Evolutionary conservation across 2,329 filamentous ascomycete genomes (phyloP), one percentile per base, ranked within the genome.

Genomic region (Knoxdaviesia capensis): DNA sequence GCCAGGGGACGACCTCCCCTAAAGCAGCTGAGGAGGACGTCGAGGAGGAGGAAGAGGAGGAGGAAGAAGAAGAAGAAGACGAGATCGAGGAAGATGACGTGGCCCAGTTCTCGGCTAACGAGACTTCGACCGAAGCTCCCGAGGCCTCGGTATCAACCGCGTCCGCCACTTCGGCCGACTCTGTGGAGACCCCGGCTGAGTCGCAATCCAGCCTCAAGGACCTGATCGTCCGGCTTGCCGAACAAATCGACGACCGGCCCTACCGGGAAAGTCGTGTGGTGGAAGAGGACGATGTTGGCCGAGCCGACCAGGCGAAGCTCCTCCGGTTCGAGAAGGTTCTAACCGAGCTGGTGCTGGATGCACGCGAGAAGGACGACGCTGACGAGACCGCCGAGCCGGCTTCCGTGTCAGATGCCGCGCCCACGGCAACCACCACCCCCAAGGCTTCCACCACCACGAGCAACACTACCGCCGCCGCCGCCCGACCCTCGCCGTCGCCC

Each of bases 241-340:
- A 61, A 30, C 59, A 59, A 38, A 58, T 69, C 8, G 62, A 68
- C 30, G 56, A 60, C 29, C 48, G 45, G 32, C 31, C 48, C 3
- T 31, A 8, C 7, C 41, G 36, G 4, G 45, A 48, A 20, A 20
- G 20, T 20, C 20, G 20, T 20, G 20, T 20, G 20, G 20, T 20
- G 20, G 20, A 20, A 20, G 20, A 20, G 20, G 20, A 20, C 20
- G 20, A 20, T 2, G 20, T 20, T 20, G 20, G 20, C 20, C 53
- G 9, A 5, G 36, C 39, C 36, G 57, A 49, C 41, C 52, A 47
- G 30, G 47, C 46, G 36, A 65, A 65, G 45, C 54, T 73, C 20
- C 58, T 60, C 44, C 59, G 59, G 7, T 71, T 74, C 47, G 66
- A 71, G 48, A 58, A 57, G 38, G 65, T 72, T 42, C 58, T 74